Percentiles rank a stretch among this genome's conserved stretches.
phyloP scores from a whole-genome alignment of 371 early-diverging fungal species.

The Basidiobolus meristosporus region DNA sequence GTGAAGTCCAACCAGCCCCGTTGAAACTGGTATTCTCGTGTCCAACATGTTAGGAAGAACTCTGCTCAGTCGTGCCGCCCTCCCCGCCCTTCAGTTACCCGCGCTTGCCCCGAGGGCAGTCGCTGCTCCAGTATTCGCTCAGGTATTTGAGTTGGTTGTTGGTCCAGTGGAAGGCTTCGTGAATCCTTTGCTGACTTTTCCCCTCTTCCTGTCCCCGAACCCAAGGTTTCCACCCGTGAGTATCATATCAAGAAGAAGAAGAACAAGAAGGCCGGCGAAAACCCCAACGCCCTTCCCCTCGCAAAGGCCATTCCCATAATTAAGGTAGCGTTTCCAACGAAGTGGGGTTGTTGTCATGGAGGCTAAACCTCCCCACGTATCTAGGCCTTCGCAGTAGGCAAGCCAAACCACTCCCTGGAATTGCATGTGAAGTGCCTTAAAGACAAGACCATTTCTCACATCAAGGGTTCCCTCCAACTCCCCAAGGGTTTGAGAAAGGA shows the following conservation, averaged over 20 bases:
- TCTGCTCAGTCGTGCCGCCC: too few species aligned
- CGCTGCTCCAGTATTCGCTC: too few species aligned
- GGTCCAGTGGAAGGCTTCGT: too few species aligned
- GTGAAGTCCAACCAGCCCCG: too few species aligned
- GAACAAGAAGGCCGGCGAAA: neutral
- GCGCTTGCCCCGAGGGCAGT: too few species aligned
- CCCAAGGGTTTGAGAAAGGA: slow-evolving; percentile 44
- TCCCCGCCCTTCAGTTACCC: too few species aligned
- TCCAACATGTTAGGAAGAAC: too few species aligned
- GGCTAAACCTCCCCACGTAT: slow-evolving; percentile 3
- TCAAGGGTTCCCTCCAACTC: slow-evolving; percentile 50
- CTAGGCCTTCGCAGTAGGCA: slow-evolving; percentile 48
- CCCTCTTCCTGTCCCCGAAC: too few species aligned
- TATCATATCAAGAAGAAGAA: neutral
- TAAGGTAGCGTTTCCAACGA: neutral
- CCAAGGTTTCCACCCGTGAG: neutral
- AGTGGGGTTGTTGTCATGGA: neutral
- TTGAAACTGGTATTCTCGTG: too few species aligned
- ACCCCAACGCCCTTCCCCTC: neutral
- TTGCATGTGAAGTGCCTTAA: slow-evolving; percentile 37
- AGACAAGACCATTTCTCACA: slow-evolving; percentile 17
- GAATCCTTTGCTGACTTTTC: too few species aligned
- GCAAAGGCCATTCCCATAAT: neutral
- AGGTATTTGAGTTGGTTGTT: too few species aligned
- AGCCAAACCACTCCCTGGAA: slow-evolving; percentile 42